Conservation (phyloP, 192 early-diverging fungal genomes). For the Umbelopsis ramanniana region DNA sequence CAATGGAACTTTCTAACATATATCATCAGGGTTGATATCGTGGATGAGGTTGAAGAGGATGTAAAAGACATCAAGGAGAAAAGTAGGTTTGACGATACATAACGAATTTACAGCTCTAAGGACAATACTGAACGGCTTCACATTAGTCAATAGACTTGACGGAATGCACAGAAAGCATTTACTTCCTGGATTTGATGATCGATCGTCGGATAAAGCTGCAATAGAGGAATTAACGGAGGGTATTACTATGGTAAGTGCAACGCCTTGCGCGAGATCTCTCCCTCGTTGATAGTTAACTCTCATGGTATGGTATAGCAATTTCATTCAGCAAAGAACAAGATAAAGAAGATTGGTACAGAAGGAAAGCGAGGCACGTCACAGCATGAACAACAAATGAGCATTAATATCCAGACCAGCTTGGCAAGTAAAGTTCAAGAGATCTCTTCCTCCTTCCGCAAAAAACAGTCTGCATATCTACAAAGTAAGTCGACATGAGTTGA, state of each 20-base stretch:
- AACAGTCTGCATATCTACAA: slow-evolving; percentile 87
- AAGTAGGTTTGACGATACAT: slow-evolving; percentile 39
- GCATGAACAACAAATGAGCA: slow-evolving; percentile 69
- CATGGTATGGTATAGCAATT: slow-evolving; percentile 65
- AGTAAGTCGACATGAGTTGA: slow-evolving; percentile 52
- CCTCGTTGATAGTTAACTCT: slow-evolving; percentile 19
- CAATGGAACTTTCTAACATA: not conserved
- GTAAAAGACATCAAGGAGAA: slow-evolving; percentile 68
- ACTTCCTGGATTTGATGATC: slow-evolving; percentile 94
- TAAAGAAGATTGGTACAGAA: slow-evolving; percentile 73
- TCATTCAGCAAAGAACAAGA: slow-evolving; percentile 76
- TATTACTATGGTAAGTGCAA: slow-evolving; percentile 74
- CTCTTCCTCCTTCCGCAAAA: slow-evolving; percentile 81
- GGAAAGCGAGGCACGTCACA: slow-evolving; percentile 45
- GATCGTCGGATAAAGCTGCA: slow-evolving; percentile 72
- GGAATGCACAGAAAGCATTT: slow-evolving; percentile 86
- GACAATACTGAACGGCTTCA: not conserved
- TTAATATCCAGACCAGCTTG: slow-evolving; percentile 89
- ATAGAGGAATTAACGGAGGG: slow-evolving; percentile 84
- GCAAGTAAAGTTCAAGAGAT: slow-evolving; percentile 89
- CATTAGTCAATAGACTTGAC: slow-evolving; percentile 70
- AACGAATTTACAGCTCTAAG: not conserved
- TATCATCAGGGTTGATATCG: slow-evolving; percentile 79
- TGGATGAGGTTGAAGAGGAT: slow-evolving; percentile 82
- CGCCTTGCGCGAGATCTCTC: no score